Conservation (phyloP, 225 moss, liverwort and hornwort genomes). For the Marchantia paleacea region DNA sequence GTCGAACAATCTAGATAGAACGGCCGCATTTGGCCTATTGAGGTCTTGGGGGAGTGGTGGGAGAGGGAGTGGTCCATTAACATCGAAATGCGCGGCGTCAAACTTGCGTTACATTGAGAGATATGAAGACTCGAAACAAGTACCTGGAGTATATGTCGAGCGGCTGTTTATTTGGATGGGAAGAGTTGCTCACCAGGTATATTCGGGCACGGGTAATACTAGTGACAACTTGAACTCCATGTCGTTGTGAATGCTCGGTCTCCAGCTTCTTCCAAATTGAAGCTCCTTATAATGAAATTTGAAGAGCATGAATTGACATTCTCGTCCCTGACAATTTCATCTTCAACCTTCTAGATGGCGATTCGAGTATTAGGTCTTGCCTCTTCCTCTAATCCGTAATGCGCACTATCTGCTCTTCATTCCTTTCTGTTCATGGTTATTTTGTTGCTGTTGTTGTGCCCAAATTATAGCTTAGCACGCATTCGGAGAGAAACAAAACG, state of each 20-base stretch:
- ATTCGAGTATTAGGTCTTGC: constrained; percentile 8
- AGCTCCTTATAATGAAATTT: background rate
- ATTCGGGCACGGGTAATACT: background rate
- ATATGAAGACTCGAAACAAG: no score
- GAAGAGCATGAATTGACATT: background rate
- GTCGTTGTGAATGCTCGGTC: background rate
- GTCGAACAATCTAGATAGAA: no score
- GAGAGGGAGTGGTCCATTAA: no score
- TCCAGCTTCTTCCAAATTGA: background rate
- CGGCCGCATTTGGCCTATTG: background rate
- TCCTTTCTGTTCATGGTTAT: background rate
- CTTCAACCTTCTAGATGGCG: constrained; percentile 14
- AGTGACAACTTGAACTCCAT: background rate
- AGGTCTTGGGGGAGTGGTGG: background rate
- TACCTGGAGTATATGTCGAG: no score
- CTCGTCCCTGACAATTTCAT: background rate
- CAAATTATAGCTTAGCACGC: background rate
- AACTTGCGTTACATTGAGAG: no score
- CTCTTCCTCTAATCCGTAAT: background rate
- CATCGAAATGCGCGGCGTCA: no score
- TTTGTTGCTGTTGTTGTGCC: background rate
- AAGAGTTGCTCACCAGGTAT: background rate
- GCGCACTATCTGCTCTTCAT: background rate
- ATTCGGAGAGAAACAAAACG: background rate
- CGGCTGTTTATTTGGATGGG: background rate